Evolutionary conservation across 2,329 filamentous ascomycete genomes (phyloP).

Genomic region (Monosporascus sp.): DNA sequence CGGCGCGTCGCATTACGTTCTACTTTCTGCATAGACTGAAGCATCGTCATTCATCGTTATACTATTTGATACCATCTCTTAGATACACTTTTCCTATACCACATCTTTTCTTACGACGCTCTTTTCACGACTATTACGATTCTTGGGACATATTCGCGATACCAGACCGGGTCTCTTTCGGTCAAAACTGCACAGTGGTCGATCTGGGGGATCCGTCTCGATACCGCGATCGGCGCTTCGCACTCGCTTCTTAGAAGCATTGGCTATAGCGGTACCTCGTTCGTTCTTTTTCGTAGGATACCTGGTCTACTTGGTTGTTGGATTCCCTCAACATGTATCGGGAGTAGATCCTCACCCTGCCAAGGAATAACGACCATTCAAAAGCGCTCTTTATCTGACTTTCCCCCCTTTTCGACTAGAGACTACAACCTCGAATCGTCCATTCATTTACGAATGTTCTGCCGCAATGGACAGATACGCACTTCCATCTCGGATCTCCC

Average conservation of each 20-base stretch:
- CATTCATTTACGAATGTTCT: too few species aligned
- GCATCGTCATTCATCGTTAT: not conserved
- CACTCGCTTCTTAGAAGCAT: not conserved
- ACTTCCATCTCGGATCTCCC: too few species aligned
- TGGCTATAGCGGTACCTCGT: not conserved
- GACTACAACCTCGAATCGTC: too few species aligned
- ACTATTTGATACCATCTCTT: constrained; percentile 19
- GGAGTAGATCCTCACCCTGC: too few species aligned
- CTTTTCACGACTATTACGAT: constrained; percentile 21
- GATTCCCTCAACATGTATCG: not conserved
- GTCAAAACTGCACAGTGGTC: constrained; percentile 10
- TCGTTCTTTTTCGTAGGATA: not conserved
- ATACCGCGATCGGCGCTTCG: not conserved
- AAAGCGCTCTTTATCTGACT: too few species aligned
- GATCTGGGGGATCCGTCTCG: constrained; percentile 5
- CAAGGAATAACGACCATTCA: too few species aligned
- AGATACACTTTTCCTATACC: constrained; percentile 3
- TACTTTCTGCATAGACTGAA: constrained; percentile 10
- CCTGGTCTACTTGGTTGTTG: not conserved
- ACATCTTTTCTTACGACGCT: constrained; percentile 12
- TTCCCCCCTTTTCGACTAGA: too few species aligned
- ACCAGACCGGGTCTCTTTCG: constrained; percentile 13
- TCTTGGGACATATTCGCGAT: constrained; percentile 28
- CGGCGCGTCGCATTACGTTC: not conserved
- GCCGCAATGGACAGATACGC: too few species aligned